Evolutionary conservation across 495 filamentous ascomycete species (phyloP), one percentile per base, ranked within the genome.

Genomic region (Chaetomium fimeti): DNA sequence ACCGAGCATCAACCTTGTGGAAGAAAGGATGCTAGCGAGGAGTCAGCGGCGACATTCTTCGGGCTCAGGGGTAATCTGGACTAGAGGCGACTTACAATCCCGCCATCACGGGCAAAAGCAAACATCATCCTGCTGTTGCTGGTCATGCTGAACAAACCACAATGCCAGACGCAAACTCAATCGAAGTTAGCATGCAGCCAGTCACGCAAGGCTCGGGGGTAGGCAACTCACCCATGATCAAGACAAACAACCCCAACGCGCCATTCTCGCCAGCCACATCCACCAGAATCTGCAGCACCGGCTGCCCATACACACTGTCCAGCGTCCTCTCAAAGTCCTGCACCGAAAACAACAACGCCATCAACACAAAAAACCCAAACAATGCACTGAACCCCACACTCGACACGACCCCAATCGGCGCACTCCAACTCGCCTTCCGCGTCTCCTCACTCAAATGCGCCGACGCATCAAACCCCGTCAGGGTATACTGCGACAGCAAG

Each of bases 91-190:
- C 75, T 60, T 59, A 78, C 76, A 60, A 81, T 79, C 48, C 82
- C 84, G 2, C 79, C 75, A 64, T 87, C 84, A 0, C 84, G 76
- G 0, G 80, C 73, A 66, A 87, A 87, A 12, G 82, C 83, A 65
- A 86, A 87, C 84, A 87, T 87, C 84, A 87, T 87, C n/a, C 84
- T 76, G 45, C 79, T 83, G 65, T 87, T 87, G 55, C 77, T 81
- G 0, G 84, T 87, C 77, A 87, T 74, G 60, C 76, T 80, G 66
- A 87, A 87, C 1, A 87, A 75, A 0, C 84, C 84, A 61, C 81
- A 84, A 63, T 87, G 84, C 84, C 84, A 87, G 7, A 87, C 78
- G 38, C 84, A 87, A 8, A 86, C 71, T 73, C 12, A 0, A 43
- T 24, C 28, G 1, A 22, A 11, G 60, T 70, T 13, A 68, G 68